Evolutionary conservation across 1,284 basidiomycete genomes (phyloP).

Genomic region (Lignosus rhinocerotis): DNA sequence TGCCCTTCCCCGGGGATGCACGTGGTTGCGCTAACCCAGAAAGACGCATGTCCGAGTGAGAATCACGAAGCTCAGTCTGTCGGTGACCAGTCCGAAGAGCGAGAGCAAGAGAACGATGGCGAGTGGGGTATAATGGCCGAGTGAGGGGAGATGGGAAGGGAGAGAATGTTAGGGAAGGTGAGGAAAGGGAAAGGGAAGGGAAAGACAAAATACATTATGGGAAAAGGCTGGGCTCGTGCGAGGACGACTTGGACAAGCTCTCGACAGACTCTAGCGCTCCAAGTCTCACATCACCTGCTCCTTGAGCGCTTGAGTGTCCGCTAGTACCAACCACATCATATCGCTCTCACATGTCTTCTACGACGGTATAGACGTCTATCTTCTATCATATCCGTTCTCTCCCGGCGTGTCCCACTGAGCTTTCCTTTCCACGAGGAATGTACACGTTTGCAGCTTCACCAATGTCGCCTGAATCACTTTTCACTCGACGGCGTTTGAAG

Average conservation of each 20-base stretch:
- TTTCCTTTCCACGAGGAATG: no score
- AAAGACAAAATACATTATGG: not conserved
- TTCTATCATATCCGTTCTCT: no score
- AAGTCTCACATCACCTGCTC: not conserved
- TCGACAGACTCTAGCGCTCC: not conserved
- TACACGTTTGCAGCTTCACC: no score
- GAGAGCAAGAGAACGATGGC: not conserved
- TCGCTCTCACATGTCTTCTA: no score
- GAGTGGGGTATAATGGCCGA: not conserved
- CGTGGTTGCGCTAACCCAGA: slow-evolving; percentile 3
- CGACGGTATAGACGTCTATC: no score
- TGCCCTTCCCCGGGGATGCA: slow-evolving; percentile 22
- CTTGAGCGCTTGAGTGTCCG: not conserved
- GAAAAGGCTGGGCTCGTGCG: not conserved
- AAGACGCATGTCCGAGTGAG: slow-evolving; percentile 4
- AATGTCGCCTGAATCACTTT: no score
- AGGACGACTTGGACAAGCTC: not conserved
- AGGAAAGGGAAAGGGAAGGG: not conserved
- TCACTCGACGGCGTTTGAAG: no score
- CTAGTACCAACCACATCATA: no score
- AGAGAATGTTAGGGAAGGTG: not conserved
- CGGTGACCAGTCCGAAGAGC: not conserved
- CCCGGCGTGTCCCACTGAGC: no score
- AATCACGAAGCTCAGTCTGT: not conserved
- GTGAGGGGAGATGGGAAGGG: not conserved